phyloP scores from a whole-genome alignment of 2,329 filamentous ascomycete species.

The Botrytis paeoniae region DNA sequence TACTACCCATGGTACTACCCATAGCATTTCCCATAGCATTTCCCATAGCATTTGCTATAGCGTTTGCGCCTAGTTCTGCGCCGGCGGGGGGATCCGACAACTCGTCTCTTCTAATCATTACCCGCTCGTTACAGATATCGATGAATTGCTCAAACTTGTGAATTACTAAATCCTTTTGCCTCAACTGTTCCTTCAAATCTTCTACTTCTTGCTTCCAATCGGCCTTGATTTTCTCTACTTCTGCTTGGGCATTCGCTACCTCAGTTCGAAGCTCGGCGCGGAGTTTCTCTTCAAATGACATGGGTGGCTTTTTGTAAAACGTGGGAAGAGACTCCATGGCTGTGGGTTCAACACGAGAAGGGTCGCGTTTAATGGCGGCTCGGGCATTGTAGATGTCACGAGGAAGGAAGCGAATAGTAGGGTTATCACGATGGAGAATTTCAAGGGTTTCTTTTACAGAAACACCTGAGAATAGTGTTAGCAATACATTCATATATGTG shows the following conservation, averaged over 20 bases:
- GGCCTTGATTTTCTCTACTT: conserved; percentile 55
- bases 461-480: conserved; percentile 51
- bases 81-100: conserved; percentile 37
- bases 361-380: conserved; percentile 64
- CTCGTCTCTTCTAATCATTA: conserved; percentile 60
- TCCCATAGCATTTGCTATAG: conserved; percentile 22
- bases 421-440: conserved; percentile 62
- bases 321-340: conserved; percentile 57
- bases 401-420: conserved; percentile 60
- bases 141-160: conserved; percentile 67
- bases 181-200: conserved; percentile 56
- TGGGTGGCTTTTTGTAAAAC: conserved; percentile 64
- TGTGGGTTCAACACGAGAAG: conserved; percentile 58
- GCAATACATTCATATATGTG: conserved; percentile 13
- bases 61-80: conserved; percentile 27
- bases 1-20: not conserved
- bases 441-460: conserved; percentile 65
- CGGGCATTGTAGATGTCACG: conserved; percentile 67
- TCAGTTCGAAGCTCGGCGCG: conserved; percentile 59
- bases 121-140: conserved; percentile 64
- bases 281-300: conserved; percentile 62
- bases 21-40: conserved; percentile 22
- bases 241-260: conserved; percentile 56
- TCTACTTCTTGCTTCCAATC: conserved; percentile 57
- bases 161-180: conserved; percentile 61